These are phyloP conservation scores for Aspergillus quadrilineatus DNA, from an alignment of 2,329 filamentous ascomycete genomes.

Conservation along the genomic window DNA sequence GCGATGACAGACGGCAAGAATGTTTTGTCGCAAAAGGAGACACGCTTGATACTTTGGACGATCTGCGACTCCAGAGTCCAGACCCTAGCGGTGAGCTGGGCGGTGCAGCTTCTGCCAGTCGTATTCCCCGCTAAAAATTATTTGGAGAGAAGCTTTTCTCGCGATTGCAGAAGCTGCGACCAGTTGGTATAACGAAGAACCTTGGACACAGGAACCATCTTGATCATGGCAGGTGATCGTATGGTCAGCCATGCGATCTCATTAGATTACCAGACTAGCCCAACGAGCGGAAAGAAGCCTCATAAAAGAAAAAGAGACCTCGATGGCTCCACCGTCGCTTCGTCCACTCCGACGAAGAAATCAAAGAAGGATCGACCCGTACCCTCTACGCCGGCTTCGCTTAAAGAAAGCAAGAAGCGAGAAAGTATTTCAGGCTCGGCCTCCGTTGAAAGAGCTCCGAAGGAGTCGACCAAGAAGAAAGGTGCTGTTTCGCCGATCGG, in stretches of 20 bases:
- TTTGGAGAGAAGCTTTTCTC: conserved; percentile 17
- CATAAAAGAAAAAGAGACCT: conserved; percentile 37
- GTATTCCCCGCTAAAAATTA: conserved; percentile 29
- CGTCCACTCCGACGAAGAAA: conserved; percentile 40
- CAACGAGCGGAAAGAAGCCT: conserved; percentile 25
- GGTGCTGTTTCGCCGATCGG: conserved; percentile 28
- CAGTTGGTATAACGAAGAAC: background rate
- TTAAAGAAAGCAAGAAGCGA: conserved; percentile 35
- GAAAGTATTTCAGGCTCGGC: conserved; percentile 24
- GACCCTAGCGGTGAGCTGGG: conserved; percentile 17
- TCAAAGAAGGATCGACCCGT: conserved; percentile 29
- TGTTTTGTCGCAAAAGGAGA: conserved; percentile 7
- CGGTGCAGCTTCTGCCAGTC: conserved; percentile 26
- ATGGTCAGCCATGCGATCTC: conserved; percentile 50
- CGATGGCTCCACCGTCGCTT: conserved; percentile 25
- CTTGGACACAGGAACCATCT: conserved; percentile 7
- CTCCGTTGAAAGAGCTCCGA: conserved; percentile 34
- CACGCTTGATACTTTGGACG: conserved; percentile 6
- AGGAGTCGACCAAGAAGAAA: conserved; percentile 28
- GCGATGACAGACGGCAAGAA: background rate
- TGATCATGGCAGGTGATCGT: conserved; percentile 48
- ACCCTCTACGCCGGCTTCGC: conserved; percentile 13
- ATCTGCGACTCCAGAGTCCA: conserved; percentile 17
- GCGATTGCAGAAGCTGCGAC: background rate
- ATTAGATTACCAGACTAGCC: conserved; percentile 19